phyloP scores from a whole-genome alignment of 306 rosid species.

The Quercus ilex region DNA sequence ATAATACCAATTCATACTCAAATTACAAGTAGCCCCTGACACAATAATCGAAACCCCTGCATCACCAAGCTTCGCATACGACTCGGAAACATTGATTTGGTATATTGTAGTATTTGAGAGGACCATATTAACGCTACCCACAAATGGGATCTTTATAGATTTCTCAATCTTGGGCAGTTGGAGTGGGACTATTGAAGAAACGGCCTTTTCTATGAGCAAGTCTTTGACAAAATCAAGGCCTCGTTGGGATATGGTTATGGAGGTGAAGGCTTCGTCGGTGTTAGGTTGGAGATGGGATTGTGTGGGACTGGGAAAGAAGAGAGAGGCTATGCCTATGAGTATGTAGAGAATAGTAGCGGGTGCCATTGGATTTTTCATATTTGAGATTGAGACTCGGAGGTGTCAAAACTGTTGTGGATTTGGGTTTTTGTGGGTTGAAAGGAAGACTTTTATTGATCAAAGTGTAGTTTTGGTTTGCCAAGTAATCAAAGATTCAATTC shows the following conservation, averaged over 20 bases:
- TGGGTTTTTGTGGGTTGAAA: neutral
- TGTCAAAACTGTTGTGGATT: constrained; percentile 12
- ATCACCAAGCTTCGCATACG: constrained; percentile 55
- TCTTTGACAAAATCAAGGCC: constrained; percentile 79
- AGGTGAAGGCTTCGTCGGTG: constrained; percentile 47
- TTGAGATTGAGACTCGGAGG: neutral
- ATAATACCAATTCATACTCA: constrained; percentile 81
- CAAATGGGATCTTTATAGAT: constrained; percentile 51
- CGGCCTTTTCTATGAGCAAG: constrained; percentile 51
- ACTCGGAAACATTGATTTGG: constrained; percentile 54
- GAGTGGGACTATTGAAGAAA: constrained; percentile 69
- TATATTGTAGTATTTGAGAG: constrained; percentile 62
- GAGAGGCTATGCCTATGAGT: constrained; percentile 31
- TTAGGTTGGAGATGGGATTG: constrained; percentile 4
- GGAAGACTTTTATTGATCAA: neutral
- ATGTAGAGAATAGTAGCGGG: constrained; percentile 34
- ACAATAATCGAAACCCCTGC: constrained; percentile 55
- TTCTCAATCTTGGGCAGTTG: constrained; percentile 56
- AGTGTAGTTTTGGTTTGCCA: neutral
- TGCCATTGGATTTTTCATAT: constrained; percentile 37
- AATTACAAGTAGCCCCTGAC: constrained; percentile 65
- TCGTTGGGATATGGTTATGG: constrained; percentile 57
- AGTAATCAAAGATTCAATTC: neutral
- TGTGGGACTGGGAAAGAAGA: constrained; percentile 30
- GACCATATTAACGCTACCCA: constrained; percentile 57